phyloP scores from a whole-genome alignment of 2,329 filamentous ascomycete genomes.

The Aureobasidium sp. region DNA sequence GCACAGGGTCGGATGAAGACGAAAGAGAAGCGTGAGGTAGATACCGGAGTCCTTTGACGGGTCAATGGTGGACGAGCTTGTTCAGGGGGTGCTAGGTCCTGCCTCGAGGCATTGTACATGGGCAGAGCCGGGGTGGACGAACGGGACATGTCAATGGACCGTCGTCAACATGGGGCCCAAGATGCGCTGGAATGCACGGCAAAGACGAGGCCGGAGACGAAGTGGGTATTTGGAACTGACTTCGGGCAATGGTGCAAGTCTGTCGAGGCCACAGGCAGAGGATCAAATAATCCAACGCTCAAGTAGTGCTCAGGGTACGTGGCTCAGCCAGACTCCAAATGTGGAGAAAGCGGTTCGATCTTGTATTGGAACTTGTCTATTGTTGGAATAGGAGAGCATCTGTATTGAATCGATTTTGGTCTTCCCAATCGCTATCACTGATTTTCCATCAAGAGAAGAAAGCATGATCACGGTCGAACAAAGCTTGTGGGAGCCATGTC shows the following conservation, averaged over 20 bases:
- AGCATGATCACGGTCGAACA: neutral
- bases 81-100: conserved; percentile 1
- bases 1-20: neutral
- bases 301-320: conserved; percentile 3
- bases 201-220: conserved; percentile 33
- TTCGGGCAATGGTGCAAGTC: neutral
- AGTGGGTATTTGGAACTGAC: neutral
- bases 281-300: neutral
- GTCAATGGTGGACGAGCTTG: neutral
- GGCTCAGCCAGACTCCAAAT: neutral
- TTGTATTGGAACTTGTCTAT: neutral
- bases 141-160: conserved; percentile 48
- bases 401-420: neutral
- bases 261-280: neutral
- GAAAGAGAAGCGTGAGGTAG: neutral
- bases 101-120: conserved; percentile 42
- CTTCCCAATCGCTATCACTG: neutral
- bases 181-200: neutral
- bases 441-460: no score
- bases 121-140: conserved; percentile 52
- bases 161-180: conserved; percentile 8
- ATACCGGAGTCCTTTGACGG: conserved; percentile 5
- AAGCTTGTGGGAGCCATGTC: neutral
- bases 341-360: conserved; percentile 6
- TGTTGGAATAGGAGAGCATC: neutral